Base-by-base conservation (phyloP, 495 filamentous ascomycete genomes). In the Penicillium soppii region DNA sequence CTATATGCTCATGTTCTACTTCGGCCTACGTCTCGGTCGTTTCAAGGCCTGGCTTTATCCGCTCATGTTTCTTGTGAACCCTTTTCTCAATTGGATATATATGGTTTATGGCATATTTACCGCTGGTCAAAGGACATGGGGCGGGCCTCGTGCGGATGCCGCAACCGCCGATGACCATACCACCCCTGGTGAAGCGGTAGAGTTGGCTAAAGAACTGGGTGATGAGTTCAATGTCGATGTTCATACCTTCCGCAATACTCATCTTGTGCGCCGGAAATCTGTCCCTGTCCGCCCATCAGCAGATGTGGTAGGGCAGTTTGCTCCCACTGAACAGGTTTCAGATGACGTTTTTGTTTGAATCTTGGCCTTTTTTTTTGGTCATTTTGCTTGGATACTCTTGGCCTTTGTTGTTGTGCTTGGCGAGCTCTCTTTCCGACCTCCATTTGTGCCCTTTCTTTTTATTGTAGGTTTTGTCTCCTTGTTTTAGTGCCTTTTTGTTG, bases 21-120 rank as follows among this genome's bases (percentile, higher is more conserved):
- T 97, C 60, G 92, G 90, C 10, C 73, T 85, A 29, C 89, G 87
- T 63, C 80, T 98, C 50, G 88, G 85, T 58, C 85, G 94, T 10
- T 96, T 81, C 72, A 97, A 98, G 75, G 84, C 91, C 51, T 92
- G 88, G 88, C 79, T 96, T 1, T 98, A 98, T 63, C 91, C 92
- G 0, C 43, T 98, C 47, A 96, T 98, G 92, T 98, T 97, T 63
- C 68, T 96, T 43, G 63, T 97, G 50, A 97, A 96, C 62, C 94
- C 94, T 0, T 95, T 97, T 65, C 92, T 97, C 79, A 97, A 98
- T 69, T 98, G 94, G 94, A 78, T 90, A 30, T 98, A 97, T 73
- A 96, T 96, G 88, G 87, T 96, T 8, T 86, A 87, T 55, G 83
- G 83, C 17, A 85, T 86, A 43, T 96, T 95, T 66, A 98, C 94